Evolutionary conservation across 768 basidiomycete genomes (phyloP).

Genomic region (Goffeauzyma gilvescens): DNA sequence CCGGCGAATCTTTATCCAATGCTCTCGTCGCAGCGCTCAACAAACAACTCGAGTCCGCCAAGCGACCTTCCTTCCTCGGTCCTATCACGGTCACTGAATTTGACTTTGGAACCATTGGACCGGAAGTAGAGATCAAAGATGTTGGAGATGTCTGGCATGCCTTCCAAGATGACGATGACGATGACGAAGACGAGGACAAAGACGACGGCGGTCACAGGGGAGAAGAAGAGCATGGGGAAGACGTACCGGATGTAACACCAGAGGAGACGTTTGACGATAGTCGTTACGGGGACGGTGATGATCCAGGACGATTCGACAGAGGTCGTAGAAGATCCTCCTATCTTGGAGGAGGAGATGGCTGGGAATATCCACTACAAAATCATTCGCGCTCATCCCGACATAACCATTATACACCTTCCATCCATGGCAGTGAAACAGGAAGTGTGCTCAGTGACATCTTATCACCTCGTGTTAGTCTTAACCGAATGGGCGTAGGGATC

Average conservation of each 20-base stretch:
- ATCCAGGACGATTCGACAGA: background rate
- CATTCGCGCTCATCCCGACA: background rate
- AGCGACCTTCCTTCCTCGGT: slow-evolving; percentile 84
- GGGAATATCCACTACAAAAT: background rate
- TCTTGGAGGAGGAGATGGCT: too few relatives aligned
- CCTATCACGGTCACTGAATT: slow-evolving; percentile 70
- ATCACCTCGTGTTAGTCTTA: slow-evolving; percentile 5
- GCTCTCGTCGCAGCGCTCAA: slow-evolving; percentile 60
- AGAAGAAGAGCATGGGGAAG: slow-evolving; percentile 13
- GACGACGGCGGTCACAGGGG: slow-evolving; percentile 39
- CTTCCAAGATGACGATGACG: slow-evolving; percentile 67
- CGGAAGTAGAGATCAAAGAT: slow-evolving; percentile 78
- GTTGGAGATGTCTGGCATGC: slow-evolving; percentile 83
- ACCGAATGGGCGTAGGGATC: slow-evolving; percentile 7
- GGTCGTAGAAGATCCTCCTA: slow-evolving; percentile 1
- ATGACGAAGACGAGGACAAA: slow-evolving; percentile 35
- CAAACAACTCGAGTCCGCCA: slow-evolving; percentile 47
- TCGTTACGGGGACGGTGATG: slow-evolving; percentile 1
- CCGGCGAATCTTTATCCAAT: slow-evolving; percentile 48
- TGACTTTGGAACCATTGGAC: slow-evolving; percentile 64
- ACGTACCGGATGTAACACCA: slow-evolving; percentile 14
- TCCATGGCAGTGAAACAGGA: slow-evolving; percentile 6
- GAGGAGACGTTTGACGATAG: slow-evolving; percentile 4
- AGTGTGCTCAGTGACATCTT: slow-evolving; percentile 12
- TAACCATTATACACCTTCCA: background rate